Evolutionary conservation across 371 early-diverging fungal species (phyloP).

Genomic region (Smittium culicis): DNA sequence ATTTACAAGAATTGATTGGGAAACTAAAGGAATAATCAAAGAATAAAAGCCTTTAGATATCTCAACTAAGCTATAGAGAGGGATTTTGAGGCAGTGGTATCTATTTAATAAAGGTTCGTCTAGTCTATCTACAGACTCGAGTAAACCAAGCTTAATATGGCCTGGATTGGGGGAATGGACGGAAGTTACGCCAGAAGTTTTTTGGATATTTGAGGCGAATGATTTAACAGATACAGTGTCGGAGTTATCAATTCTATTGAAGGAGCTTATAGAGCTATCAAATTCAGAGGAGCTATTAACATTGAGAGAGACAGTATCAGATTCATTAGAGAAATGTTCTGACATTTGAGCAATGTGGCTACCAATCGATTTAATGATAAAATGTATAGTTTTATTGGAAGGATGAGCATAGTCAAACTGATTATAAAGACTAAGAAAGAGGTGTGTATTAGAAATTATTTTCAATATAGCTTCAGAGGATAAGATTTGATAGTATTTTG

Average conservation of each 20-base stretch:
- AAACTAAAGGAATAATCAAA: background rate
- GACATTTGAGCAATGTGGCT: constrained; percentile 69
- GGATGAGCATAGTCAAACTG: constrained; percentile 51
- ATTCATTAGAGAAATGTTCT: constrained; percentile 21
- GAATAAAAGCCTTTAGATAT: background rate
- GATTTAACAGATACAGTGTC: background rate
- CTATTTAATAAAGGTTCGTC: background rate
- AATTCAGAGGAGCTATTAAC: background rate
- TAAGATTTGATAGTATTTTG: constrained; percentile 76
- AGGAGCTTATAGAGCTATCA: background rate
- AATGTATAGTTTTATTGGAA: constrained; percentile 49
- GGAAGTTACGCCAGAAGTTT: background rate
- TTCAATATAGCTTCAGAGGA: constrained; percentile 71
- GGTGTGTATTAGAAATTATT: constrained; percentile 42
- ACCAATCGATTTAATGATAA: constrained; percentile 63
- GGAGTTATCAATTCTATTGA: background rate
- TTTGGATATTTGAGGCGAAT: background rate
- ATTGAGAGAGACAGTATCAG: background rate
- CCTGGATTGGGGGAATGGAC: background rate
- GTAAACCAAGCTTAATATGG: background rate
- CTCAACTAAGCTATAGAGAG: background rate
- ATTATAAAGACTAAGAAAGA: constrained; percentile 51
- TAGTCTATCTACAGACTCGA: background rate
- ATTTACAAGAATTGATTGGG: constrained; percentile 8
- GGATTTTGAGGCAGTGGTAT: background rate